A percentile compares a stretch with the other conserved stretches of the same genome.
These are phyloP conservation scores for Poa pratensis DNA, from an alignment of 176 grass and related monocot genomes.

Conservation along the genomic window DNA sequence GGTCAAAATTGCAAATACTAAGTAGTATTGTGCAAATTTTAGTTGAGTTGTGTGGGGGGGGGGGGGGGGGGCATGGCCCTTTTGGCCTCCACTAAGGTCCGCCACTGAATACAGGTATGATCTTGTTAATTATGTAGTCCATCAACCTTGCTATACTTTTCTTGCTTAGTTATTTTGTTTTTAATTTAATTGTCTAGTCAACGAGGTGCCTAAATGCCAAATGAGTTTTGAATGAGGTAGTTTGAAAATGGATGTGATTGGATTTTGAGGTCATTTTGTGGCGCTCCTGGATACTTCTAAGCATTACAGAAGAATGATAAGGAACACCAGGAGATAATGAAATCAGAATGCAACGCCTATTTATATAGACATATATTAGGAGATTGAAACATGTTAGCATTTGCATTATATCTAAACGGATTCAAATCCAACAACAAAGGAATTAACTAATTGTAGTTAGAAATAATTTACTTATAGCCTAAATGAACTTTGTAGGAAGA, in stretches of 20 bases:
- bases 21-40: too few species aligned
- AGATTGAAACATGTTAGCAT: slow-evolving; percentile 10
- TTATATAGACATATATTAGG: slow-evolving; percentile 4
- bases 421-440: background rate
- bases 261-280: background rate
- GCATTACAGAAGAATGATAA: background rate
- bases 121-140: slow-evolving; percentile 11
- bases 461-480: background rate
- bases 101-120: background rate
- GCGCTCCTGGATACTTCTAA: background rate
- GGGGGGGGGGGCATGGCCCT: too few species aligned
- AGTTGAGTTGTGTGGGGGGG: too few species aligned
- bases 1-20: too few species aligned
- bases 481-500: background rate
- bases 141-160: background rate
- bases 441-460: background rate
- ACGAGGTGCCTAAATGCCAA: background rate
- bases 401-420: background rate
- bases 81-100: too few species aligned
- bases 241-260: slow-evolving; percentile 5
- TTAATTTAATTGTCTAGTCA: slow-evolving; percentile 1
- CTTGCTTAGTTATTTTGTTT: background rate
- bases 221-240: background rate
- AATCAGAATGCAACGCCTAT: background rate
- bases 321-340: background rate